Evolutionary conservation across 1,139 yeast species (phyloP).

Genomic region (Blastobotrys buckinghamii): DNA sequence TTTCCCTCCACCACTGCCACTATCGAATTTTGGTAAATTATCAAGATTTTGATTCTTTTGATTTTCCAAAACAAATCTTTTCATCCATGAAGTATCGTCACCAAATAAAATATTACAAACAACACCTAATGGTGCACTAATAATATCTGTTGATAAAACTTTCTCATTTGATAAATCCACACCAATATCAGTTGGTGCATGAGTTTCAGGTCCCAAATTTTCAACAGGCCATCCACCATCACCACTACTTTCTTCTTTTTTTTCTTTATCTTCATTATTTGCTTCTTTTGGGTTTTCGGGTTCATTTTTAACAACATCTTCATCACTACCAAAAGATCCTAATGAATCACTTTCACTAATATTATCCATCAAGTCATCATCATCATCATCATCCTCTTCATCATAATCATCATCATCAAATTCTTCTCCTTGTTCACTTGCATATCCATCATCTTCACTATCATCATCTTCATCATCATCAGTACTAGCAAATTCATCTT

Average conservation of each 20-base stretch:
- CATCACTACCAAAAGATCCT: conserved; percentile 15
- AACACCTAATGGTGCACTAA: conserved; percentile 78
- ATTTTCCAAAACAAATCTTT: conserved; percentile 47
- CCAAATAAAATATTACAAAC: conserved; percentile 70
- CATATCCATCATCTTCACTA: conserved; percentile 23
- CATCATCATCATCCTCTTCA: conserved; percentile 19
- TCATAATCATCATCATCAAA: conserved; percentile 24
- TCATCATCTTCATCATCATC: conserved; percentile 17
- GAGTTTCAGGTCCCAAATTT: conserved; percentile 50
- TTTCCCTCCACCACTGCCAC: conserved; percentile 31
- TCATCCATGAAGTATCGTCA: conserved; percentile 53
- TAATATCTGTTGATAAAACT: conserved; percentile 52
- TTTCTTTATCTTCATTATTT: background rate
- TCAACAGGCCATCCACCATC: conserved; percentile 30
- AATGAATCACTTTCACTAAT: conserved; percentile 11
- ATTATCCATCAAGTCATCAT: background rate
- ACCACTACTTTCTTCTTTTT: background rate
- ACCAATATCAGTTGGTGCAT: conserved; percentile 46
- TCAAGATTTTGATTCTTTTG: conserved; percentile 70
- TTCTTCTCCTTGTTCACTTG: conserved; percentile 12
- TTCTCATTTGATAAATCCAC: conserved; percentile 55
- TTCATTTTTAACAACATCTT: background rate
- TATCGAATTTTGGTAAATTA: conserved; percentile 48
- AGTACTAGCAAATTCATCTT: conserved; percentile 18
- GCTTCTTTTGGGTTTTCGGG: background rate